A percentile compares a stretch with the other conserved stretches of the same genome.
Evolutionary conservation across 2,329 filamentous ascomycete species (phyloP).

Genomic region (Diplodia intermedia): DNA sequence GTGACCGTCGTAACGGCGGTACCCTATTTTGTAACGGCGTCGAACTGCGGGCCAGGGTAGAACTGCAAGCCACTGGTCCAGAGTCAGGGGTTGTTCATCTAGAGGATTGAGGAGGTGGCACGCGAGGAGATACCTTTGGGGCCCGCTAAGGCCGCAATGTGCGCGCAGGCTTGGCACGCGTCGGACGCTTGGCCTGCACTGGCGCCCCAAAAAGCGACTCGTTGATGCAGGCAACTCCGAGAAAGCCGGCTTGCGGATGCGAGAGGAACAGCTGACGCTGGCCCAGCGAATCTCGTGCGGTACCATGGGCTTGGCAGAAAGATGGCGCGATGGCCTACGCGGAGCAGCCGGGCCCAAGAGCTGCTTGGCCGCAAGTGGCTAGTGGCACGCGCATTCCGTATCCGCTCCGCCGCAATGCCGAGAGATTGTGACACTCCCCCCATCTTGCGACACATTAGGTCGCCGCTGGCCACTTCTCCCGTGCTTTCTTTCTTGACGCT

Average conservation of each 20-base stretch:
- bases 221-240: background rate
- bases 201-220: background rate
- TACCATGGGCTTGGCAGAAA: background rate
- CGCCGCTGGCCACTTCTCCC: constrained; percentile 2
- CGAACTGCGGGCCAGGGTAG: background rate
- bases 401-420: constrained; percentile 28
- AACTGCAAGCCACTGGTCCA: background rate
- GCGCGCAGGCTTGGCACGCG: background rate
- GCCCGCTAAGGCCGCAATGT: constrained; percentile 17
- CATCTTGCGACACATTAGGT: constrained; percentile 18
- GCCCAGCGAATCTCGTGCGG: background rate
- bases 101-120: background rate
- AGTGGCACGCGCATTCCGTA: constrained; percentile 15
- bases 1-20: background rate
- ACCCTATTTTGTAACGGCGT: background rate
- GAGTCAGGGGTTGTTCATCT: background rate
- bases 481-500: constrained; percentile 8
- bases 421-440: constrained; percentile 28
- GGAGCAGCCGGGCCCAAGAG: constrained; percentile 19
- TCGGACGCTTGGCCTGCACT: background rate
- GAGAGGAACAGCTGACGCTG: background rate
- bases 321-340: background rate
- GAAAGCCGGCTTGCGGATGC: background rate
- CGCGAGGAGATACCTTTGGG: background rate
- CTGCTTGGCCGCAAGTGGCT: constrained; percentile 18